Percentiles rank a stretch among this genome's conserved stretches.
Evolutionary conservation across 1,139 yeast genomes (phyloP).

Genomic region (Candida anutae): DNA sequence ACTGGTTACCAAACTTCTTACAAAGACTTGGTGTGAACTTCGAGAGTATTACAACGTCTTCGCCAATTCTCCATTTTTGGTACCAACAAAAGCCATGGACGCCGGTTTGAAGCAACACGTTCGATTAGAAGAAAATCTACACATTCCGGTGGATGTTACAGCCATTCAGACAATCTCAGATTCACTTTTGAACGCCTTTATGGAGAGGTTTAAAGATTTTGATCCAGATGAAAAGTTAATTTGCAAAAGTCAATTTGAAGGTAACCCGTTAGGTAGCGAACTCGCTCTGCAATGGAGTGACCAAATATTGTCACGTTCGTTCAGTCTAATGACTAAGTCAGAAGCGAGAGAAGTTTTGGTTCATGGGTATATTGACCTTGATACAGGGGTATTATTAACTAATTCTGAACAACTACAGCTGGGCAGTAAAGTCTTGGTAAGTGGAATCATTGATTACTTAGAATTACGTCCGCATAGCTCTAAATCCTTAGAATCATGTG

Average conservation of each 20-base stretch:
- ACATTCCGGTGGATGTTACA: constrained; percentile 1
- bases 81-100: constrained; percentile 6
- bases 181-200: too few species aligned
- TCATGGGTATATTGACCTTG: constrained; percentile 41
- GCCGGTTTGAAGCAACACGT: constrained; percentile 8
- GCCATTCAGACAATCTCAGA: not conserved
- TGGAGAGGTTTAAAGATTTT: too few species aligned
- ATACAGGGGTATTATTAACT: constrained; percentile 16
- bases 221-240: too few species aligned
- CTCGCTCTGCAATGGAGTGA: constrained; percentile 28
- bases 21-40: constrained; percentile 19
- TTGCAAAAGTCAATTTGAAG: too few species aligned
- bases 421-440: constrained; percentile 31
- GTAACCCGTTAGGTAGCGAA: constrained; percentile 10
- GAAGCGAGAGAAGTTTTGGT: constrained; percentile 55
- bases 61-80: constrained; percentile 10
- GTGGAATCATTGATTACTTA: constrained; percentile 58
- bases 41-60: constrained; percentile 14
- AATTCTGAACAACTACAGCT: constrained; percentile 3
- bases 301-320: constrained; percentile 23
- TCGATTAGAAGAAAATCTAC: constrained; percentile 7
- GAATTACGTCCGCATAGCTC: too few species aligned
- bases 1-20: constrained; percentile 16
- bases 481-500: too few species aligned
- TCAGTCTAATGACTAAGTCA: constrained; percentile 34